Base-by-base conservation (phyloP, 352 stramenopile genomes). In the Pythium oligandrum region DNA sequence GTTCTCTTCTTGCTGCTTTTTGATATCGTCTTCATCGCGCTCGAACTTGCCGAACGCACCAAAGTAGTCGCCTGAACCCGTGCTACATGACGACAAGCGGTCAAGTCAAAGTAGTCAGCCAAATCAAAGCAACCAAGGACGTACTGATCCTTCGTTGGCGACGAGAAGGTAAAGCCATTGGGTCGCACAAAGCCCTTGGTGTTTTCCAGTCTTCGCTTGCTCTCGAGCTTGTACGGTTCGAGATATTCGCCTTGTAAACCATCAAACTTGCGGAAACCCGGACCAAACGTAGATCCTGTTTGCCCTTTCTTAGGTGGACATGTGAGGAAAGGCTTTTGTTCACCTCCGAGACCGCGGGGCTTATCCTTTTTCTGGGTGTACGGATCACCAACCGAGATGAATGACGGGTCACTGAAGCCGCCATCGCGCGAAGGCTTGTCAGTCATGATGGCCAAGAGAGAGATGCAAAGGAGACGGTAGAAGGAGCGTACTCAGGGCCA, bases 351-450 rank as follows among this genome's bases (percentile, higher is more conserved):
- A 36, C 75, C 75, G 50, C 78, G 75, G 40, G 78, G 66, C 45
- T 75, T 78, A 37, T 59, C 6, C 39, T 75, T 77, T 59, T 72
- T 68, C 42, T 71, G 64, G 4, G 33, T 47, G 50, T 86, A 88
- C 39, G 76, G 81, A 36, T 90, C 78, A 0, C 81, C 81, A 10
- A 90, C 73, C 3, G 59, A 56, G n/a, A 88, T 53, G 55, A 78
- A 92, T 30, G 75, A 86, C 50, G 64, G 69, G 40, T 92, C 77
- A 51, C 78, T 88, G 52, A 90, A 90, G 66, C 78, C 78, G 45
- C 78, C 81, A 54, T 92, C 81, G 26, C 75, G 72, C 54, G 75
- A 86, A 40, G 58, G 42, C 44, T 80, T 86, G 59, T 74, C 57
- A 54, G 48, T 26, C 17, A 26, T 26, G 17, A 26, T 26, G 17